A percentile compares a stretch with the other conserved stretches of the same genome.
These are phyloP conservation scores for Boletus rubescentipes DNA, from an alignment of 768 basidiomycete species.

Conservation along the genomic window DNA sequence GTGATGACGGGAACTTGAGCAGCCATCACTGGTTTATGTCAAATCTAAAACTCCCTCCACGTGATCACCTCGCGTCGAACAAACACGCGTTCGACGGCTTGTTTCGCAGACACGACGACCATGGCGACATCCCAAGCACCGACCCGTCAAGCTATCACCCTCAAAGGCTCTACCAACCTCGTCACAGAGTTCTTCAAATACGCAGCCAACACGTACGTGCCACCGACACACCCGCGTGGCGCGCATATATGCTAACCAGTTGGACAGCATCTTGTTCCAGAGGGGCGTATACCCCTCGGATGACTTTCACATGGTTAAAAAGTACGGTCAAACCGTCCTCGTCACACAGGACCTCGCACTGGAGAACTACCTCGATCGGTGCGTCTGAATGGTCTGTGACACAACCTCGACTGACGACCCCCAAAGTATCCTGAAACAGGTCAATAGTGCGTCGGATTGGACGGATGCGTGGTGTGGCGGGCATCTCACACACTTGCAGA, in stretches of 20 bases:
- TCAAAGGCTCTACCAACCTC: slow-evolving; percentile 91
- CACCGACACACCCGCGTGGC: background rate
- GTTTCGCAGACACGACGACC: background rate
- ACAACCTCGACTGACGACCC: background rate
- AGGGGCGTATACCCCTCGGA: slow-evolving; percentile 96
- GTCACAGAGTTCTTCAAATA: slow-evolving; percentile 99
- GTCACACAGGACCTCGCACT: slow-evolving; percentile 92
- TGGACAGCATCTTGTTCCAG: slow-evolving; percentile 86
- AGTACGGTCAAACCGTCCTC: slow-evolving; percentile 94
- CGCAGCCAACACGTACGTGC: slow-evolving; percentile 89
- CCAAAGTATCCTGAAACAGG: slow-evolving; percentile 81
- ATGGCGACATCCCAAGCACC: slow-evolving; percentile 49
- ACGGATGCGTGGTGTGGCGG: background rate
- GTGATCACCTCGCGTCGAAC: background rate
- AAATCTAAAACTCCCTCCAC: too few relatives aligned
- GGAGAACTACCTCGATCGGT: slow-evolving; percentile 91
- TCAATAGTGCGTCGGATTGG: slow-evolving; percentile 66
- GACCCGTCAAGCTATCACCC: slow-evolving; percentile 77
- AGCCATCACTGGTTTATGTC: too few relatives aligned
- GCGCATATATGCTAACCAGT: too few relatives aligned
- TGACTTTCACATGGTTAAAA: slow-evolving; percentile 99
- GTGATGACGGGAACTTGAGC: slow-evolving; percentile 43
- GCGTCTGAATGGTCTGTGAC: background rate
- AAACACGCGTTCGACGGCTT: too few relatives aligned
- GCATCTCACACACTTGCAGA: slow-evolving; percentile 44